These are phyloP conservation scores for Xylogone sp. DNA, from an alignment of 2,329 filamentous ascomycete species.

Conservation along the genomic window DNA sequence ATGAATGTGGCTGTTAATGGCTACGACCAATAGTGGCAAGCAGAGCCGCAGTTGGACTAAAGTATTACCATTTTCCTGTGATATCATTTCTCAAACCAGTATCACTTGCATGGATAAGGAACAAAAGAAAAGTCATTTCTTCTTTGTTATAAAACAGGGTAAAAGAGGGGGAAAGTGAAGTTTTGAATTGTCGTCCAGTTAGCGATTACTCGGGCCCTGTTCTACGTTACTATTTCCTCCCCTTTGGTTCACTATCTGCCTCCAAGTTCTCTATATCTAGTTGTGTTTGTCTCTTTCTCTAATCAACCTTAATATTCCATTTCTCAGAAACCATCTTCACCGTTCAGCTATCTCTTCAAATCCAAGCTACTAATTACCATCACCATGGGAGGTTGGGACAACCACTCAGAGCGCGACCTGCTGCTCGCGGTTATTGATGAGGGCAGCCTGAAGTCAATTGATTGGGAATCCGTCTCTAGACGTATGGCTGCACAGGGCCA, in stretches of 20 bases:
- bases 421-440: conserved; percentile 25
- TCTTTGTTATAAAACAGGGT: not conserved
- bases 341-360: too few species aligned
- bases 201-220: not conserved
- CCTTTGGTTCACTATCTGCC: not conserved
- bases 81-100: not conserved
- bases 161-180: not conserved
- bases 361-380: conserved; percentile 5
- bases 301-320: not conserved
- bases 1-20: too few species aligned
- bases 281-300: not conserved
- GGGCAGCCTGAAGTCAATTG: conserved; percentile 16
- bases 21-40: too few species aligned
- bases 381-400: conserved; percentile 15
- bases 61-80: too few species aligned
- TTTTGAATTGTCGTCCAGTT: not conserved
- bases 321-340: not conserved
- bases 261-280: not conserved
- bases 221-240: not conserved
- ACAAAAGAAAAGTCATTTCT: not conserved
- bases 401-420: conserved; percentile 22
- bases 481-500: conserved; percentile 19
- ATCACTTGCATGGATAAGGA: not conserved
- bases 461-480: conserved; percentile 18
- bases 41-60: too few species aligned